These are phyloP conservation scores for Dictyostelium intermedium DNA, from an alignment of 78 protist genomes.

Conservation along the genomic window DNA sequence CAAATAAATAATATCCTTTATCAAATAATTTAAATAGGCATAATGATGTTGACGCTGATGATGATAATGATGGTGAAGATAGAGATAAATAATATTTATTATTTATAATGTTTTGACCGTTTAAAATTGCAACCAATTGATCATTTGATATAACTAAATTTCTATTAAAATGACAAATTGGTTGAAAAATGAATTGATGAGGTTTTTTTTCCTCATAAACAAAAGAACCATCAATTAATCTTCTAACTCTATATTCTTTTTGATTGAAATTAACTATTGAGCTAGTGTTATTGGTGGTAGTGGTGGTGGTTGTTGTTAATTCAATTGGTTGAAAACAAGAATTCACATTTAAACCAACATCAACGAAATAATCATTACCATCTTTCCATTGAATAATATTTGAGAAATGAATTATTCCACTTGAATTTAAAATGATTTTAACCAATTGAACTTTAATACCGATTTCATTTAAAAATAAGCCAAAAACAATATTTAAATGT, in stretches of 20 bases:
- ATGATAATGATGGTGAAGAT: neutral
- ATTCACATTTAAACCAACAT: neutral
- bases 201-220: neutral
- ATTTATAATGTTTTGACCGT: neutral
- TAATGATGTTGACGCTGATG: neutral
- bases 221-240: neutral
- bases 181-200: neutral
- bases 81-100: neutral
- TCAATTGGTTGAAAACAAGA: neutral
- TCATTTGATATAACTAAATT: neutral
- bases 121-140: neutral
- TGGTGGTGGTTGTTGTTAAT: neutral
- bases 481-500: neutral
- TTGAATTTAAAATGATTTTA: neutral
- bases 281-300: neutral
- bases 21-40: neutral
- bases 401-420: neutral
- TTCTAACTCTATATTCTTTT: neutral
- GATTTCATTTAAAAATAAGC: neutral
- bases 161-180: neutral
- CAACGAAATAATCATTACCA: conserved; percentile 1
- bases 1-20: neutral
- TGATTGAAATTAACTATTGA: neutral
- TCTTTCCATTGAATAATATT: neutral
- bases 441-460: neutral